Percentiles rank a stretch among this genome's conserved stretches.
Conservation (phyloP, 2,329 filamentous ascomycete species). For the Colletotrichum limetticola region DNA sequence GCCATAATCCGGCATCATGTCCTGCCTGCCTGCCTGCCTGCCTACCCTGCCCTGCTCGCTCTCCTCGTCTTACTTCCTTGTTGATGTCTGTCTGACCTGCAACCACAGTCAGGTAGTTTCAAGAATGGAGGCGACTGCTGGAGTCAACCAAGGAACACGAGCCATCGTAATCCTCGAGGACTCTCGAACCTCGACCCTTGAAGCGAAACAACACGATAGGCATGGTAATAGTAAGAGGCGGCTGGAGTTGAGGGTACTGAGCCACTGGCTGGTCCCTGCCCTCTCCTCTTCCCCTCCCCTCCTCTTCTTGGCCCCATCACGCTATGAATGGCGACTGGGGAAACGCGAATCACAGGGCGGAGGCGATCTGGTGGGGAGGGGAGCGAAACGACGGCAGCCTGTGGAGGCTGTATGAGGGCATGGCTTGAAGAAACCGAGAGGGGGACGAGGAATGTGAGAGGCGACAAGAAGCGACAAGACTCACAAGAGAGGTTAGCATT, state of each 20-base stretch:
- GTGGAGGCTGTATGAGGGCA: conserved; percentile 26
- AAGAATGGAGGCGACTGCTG: not conserved
- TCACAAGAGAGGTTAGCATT: conserved; percentile 22
- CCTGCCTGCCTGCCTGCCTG: not conserved
- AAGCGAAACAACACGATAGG: conserved; percentile 18
- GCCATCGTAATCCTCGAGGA: conserved; percentile 15
- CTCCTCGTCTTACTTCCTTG: conserved; percentile 1
- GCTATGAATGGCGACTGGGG: conserved; percentile 31
- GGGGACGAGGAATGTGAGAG: conserved; percentile 3
- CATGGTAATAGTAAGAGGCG: conserved; percentile 26
- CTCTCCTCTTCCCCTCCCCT: not conserved
- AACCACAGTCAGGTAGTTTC: not conserved
- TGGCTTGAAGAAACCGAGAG: conserved; percentile 20
- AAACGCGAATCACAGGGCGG: conserved; percentile 33
- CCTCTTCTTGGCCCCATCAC: conserved; percentile 28
- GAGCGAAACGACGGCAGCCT: conserved; percentile 30
- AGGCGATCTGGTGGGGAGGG: conserved; percentile 33
- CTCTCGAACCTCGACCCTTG: conserved; percentile 29
- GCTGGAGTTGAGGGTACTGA: conserved; percentile 20
- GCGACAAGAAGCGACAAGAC: conserved; percentile 9
- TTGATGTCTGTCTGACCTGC: not conserved
- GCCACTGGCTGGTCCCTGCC: conserved; percentile 14
- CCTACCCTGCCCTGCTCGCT: conserved; percentile 2
- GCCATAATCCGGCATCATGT: not conserved
- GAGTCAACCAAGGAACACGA: conserved; percentile 28